A percentile compares a stretch with the other conserved stretches of the same genome.
Evolutionary conservation across 805 yeast species (phyloP).

Genomic region (Saturnispora dispora): DNA sequence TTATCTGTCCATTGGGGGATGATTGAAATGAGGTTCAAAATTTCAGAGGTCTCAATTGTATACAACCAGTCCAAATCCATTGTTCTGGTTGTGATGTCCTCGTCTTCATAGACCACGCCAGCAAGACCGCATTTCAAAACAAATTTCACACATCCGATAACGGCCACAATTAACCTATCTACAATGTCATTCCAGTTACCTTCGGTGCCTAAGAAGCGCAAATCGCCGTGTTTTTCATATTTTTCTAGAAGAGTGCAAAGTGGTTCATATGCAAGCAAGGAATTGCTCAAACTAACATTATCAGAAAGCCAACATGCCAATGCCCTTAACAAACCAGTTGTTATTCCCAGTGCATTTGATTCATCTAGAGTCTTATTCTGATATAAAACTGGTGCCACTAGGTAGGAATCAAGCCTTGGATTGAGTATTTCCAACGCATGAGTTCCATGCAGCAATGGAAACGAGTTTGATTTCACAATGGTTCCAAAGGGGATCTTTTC

Average conservation of each 20-base stretch:
- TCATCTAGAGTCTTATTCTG: constrained; percentile 25
- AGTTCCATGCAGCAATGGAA: constrained; percentile 73
- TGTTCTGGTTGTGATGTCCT: constrained; percentile 57
- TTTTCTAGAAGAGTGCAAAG: constrained; percentile 26
- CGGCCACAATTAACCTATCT: constrained; percentile 41
- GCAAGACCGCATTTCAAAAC: constrained; percentile 38
- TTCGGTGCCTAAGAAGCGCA: neutral
- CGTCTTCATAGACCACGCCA: constrained; percentile 65
- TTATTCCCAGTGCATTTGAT: constrained; percentile 43
- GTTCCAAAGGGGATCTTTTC: constrained; percentile 33
- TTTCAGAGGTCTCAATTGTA: constrained; percentile 8
- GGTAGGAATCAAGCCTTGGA: constrained; percentile 66
- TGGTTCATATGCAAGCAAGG: constrained; percentile 66
- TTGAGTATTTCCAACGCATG: constrained; percentile 78
- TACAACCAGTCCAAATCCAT: constrained; percentile 43
- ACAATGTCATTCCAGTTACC: constrained; percentile 35
- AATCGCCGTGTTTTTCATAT: constrained; percentile 2
- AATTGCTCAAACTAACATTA: constrained; percentile 56
- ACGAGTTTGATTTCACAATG: constrained; percentile 49
- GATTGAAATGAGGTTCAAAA: neutral
- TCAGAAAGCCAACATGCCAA: constrained; percentile 71
- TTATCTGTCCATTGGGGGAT: constrained; percentile 4
- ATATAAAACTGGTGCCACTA: constrained; percentile 40
- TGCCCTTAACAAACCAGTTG: constrained; percentile 39
- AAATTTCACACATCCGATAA: constrained; percentile 45